Conservation (phyloP, 805 yeast species). For the Schwanniomyces occidentalis region DNA sequence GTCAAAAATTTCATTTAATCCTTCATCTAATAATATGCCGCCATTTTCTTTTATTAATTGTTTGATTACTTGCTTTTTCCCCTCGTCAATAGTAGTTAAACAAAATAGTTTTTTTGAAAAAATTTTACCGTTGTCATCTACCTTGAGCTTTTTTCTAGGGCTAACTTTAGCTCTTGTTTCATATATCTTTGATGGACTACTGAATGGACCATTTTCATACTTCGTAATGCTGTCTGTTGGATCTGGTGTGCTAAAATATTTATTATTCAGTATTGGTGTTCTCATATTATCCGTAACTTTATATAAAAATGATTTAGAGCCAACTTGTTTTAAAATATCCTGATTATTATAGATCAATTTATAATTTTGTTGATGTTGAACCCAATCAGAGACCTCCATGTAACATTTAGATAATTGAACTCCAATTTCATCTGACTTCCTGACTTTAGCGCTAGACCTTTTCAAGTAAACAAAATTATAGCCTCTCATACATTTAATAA, state of each 20-base stretch:
- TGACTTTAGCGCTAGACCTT: constrained; percentile 17
- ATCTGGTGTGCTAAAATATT: constrained; percentile 1
- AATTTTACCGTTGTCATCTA: constrained; percentile 8
- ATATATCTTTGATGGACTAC: constrained; percentile 7
- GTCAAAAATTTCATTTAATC: constrained; percentile 29
- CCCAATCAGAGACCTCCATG: constrained; percentile 44
- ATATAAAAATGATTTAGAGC: neutral
- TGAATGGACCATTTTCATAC: constrained; percentile 4
- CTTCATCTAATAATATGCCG: constrained; percentile 37
- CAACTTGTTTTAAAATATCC: constrained; percentile 2
- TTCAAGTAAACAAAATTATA: constrained; percentile 49
- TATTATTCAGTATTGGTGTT: constrained; percentile 10
- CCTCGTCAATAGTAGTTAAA: constrained; percentile 37
- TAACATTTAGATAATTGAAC: constrained; percentile 31
- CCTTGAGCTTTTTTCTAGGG: too few relatives aligned
- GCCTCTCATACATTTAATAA: constrained; percentile 60
- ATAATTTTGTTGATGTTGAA: constrained; percentile 34
- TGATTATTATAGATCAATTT: constrained; percentile 18
- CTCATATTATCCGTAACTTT: constrained; percentile 2
- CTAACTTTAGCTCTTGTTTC: constrained; percentile 1
- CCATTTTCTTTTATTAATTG: constrained; percentile 43
- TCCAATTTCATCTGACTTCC: constrained; percentile 13
- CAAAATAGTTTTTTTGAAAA: constrained; percentile 31
- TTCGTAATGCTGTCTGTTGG: neutral
- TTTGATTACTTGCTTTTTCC: constrained; percentile 32